A percentile compares a stretch with the other conserved stretches of the same genome.
Conservation (phyloP, 345 rosid species). For the Pugionium dolabratum region DNA sequence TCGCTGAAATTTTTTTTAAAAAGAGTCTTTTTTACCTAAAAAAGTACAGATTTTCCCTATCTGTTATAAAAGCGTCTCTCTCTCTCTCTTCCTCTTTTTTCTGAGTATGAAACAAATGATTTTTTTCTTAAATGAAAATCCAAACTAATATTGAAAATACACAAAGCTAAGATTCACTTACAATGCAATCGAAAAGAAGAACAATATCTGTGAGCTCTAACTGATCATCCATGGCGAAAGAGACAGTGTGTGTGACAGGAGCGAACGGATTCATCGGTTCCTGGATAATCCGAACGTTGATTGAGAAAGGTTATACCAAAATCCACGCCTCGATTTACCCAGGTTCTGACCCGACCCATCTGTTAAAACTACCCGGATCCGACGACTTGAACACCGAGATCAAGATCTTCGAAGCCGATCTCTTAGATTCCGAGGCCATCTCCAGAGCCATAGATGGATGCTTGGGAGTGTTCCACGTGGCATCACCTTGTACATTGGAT, state of each 20-base stretch:
- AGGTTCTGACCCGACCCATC: slow-evolving; percentile 59
- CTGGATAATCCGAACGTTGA: slow-evolving; percentile 60
- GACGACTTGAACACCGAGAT: slow-evolving; percentile 33
- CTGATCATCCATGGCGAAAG: slow-evolving; percentile 38
- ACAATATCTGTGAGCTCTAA: background rate
- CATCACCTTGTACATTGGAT: slow-evolving; percentile 80
- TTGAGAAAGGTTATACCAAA: slow-evolving; percentile 55
- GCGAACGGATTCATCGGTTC: slow-evolving; percentile 88
- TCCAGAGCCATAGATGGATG: slow-evolving; percentile 64
- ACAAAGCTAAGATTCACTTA: background rate
- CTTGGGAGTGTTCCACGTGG: slow-evolving; percentile 83
- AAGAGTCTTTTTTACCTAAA: no score
- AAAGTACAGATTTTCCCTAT: no score
- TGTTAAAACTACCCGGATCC: slow-evolving; percentile 31
- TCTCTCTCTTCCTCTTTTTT: no score
- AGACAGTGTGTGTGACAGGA: slow-evolving; percentile 75
- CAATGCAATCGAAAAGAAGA: background rate
- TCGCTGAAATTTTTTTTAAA: no score
- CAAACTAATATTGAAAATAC: no score
- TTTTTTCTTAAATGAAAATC: no score
- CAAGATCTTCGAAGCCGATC: slow-evolving; percentile 56
- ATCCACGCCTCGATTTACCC: slow-evolving; percentile 68
- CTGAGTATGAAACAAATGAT: no score
- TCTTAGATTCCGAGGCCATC: slow-evolving; percentile 59
- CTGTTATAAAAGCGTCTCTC: no score